Conservation (phyloP, 2,329 filamentous ascomycete genomes). For the Penicillium italicum region DNA sequence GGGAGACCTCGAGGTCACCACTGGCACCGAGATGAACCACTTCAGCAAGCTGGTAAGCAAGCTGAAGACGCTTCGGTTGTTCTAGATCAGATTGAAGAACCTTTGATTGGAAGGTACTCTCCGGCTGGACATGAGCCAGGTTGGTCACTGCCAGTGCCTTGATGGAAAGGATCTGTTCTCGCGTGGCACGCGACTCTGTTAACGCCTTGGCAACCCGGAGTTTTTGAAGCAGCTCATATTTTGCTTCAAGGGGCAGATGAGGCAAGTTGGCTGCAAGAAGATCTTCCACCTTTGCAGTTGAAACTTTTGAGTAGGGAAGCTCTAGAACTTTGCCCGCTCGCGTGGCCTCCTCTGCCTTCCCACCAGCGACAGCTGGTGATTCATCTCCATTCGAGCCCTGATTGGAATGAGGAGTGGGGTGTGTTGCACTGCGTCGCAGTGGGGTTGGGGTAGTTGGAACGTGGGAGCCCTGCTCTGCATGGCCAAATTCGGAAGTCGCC, state of each 20-base stretch:
- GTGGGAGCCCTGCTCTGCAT: slow-evolving; percentile 39
- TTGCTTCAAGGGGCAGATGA: slow-evolving; percentile 67
- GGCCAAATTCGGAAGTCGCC: slow-evolving; percentile 29
- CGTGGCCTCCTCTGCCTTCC: slow-evolving; percentile 36
- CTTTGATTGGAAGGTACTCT: slow-evolving; percentile 78
- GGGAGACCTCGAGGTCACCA: slow-evolving; percentile 64
- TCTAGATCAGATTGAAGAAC: slow-evolving; percentile 84
- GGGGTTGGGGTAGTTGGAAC: slow-evolving; percentile 71
- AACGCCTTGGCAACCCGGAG: slow-evolving; percentile 81
- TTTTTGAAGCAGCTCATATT: slow-evolving; percentile 82
- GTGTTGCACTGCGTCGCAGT: slow-evolving; percentile 64
- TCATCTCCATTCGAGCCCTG: slow-evolving; percentile 45
- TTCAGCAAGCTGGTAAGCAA: slow-evolving; percentile 89
- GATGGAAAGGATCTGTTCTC: slow-evolving; percentile 73
- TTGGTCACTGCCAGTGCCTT: slow-evolving; percentile 86
- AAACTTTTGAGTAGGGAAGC: slow-evolving; percentile 53
- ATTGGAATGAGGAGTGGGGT: slow-evolving; percentile 52
- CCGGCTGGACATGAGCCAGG: slow-evolving; percentile 80
- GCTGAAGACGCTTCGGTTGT: slow-evolving; percentile 80
- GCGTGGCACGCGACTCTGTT: slow-evolving; percentile 59
- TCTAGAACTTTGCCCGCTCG: slow-evolving; percentile 58
- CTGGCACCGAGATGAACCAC: slow-evolving; percentile 78
- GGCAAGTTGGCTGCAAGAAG: slow-evolving; percentile 46
- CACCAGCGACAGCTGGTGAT: slow-evolving; percentile 49
- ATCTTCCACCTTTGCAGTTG: slow-evolving; percentile 36